Evolutionary conservation across 1,284 basidiomycete species (phyloP).

Genomic region (Apiotrichum gamsii): DNA sequence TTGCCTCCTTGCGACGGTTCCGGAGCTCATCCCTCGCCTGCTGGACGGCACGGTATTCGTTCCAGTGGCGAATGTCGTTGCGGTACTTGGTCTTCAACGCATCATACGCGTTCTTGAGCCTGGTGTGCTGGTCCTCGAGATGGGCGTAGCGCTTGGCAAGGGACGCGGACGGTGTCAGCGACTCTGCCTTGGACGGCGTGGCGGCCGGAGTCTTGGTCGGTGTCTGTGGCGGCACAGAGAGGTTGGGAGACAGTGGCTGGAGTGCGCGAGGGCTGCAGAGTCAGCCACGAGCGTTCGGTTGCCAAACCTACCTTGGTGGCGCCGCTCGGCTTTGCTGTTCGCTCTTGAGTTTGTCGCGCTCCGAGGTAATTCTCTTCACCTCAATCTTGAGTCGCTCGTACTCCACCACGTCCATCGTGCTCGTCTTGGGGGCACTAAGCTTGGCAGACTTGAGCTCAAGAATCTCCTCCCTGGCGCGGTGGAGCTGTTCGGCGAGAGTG

Average conservation of each 20-base stretch:
- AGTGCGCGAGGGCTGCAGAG: slow-evolving; percentile 13
- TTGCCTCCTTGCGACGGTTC: slow-evolving; percentile 19
- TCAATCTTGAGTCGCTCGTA: background rate
- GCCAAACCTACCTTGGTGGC: background rate
- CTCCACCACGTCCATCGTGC: too few species aligned
- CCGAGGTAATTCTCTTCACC: background rate
- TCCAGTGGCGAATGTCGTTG: slow-evolving; percentile 26
- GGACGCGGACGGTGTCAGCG: background rate
- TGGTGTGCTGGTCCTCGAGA: slow-evolving; percentile 22
- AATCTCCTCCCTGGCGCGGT: slow-evolving; percentile 3
- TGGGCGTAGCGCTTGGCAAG: slow-evolving; percentile 16
- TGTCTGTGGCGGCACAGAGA: slow-evolving; percentile 8
- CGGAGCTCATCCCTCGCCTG: slow-evolving; percentile 21
- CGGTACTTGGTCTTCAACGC: slow-evolving; percentile 18
- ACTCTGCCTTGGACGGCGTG: background rate
- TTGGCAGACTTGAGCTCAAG: background rate
- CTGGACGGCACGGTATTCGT: slow-evolving; percentile 30
- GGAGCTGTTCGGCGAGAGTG: background rate
- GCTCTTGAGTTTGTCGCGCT: background rate
- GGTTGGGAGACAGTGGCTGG: slow-evolving; percentile 19
- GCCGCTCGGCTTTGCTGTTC: background rate
- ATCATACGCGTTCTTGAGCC: slow-evolving; percentile 23
- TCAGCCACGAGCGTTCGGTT: background rate
- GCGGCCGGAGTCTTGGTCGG: slow-evolving; percentile 4
- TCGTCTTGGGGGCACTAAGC: too few species aligned